Base-by-base conservation (phyloP, 495 filamentous ascomycete species). In the Letharia columbiana region DNA sequence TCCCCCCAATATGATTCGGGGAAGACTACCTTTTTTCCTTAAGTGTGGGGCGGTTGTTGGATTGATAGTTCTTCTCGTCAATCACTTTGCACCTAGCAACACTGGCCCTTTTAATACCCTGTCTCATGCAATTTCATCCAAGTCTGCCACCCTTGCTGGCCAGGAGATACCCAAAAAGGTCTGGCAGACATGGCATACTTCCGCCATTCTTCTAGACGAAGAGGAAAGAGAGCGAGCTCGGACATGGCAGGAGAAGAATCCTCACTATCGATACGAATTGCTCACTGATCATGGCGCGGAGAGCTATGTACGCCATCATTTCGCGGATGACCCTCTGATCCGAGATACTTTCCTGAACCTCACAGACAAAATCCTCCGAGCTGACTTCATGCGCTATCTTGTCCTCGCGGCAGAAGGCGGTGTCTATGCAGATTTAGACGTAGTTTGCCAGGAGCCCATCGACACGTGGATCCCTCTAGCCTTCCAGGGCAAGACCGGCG, bases 131-230 rank as follows among this genome's bases (percentile, higher is more conserved):
- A 35, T 57, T 35, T 57, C 54, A 37, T 37, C 54, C 54, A 57
- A 11, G 10, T 37, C 54, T 6, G 17, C 31, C 54, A 20, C 3
- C n/a, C n/a, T 63, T 52, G 35, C 37, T 6, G 39, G 23, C 31
- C 33, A 63, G 31, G 35, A 63, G 41, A 67, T 63, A 28, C 49
- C 66, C 60, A 45, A 65, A 4, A 85, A 85, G 71, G 85, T 88
- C 66, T 88, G 86, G 86, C 86, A 88, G 73, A 83, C 83, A 13
- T 88, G 86, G 86, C 87, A 87, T 71, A 80, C 84, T 41, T 78
- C 82, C 69, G 80, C 85, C 9, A 75, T 87, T 45, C 73, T 74
- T 1, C 85, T 87, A 66, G 83, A 84, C 65, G 76, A 80, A 63
- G 76, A 82, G 28, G 85, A 88, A 65, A 72, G 79, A 63, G 71